Evolutionary conservation across 2,329 filamentous ascomycete genomes (phyloP).

Genomic region (Teratosphaeria viscida): DNA sequence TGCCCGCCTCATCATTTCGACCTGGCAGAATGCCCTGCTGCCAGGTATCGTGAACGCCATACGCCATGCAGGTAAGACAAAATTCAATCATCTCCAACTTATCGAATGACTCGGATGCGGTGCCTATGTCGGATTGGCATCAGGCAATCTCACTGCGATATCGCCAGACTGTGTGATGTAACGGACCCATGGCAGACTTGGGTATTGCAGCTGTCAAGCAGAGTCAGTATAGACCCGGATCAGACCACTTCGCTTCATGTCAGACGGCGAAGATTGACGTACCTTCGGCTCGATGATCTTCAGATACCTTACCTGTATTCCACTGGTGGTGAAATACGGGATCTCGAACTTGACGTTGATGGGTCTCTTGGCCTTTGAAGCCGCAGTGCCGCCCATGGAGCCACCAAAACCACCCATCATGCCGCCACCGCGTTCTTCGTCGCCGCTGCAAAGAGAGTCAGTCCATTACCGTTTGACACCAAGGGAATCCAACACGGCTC

Average conservation of each 20-base stretch:
- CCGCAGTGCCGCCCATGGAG: constrained; percentile 86
- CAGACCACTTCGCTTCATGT: not conserved
- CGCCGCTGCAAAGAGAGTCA: constrained; percentile 40
- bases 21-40: not conserved
- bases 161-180: constrained; percentile 98
- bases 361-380: constrained; percentile 89
- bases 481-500: not conserved
- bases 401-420: constrained; percentile 98
- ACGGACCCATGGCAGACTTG: constrained; percentile 90
- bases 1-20: not conserved
- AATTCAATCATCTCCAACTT: not conserved
- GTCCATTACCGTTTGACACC: not conserved
- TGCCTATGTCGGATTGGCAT: constrained; percentile 36
- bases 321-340: constrained; percentile 99
- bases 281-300: constrained; percentile 99
- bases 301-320: constrained; percentile 94
- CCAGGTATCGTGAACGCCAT: not conserved
- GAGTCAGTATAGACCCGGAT: constrained; percentile 8
- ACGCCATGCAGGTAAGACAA: not conserved
- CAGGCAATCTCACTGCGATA: constrained; percentile 89
- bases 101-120: not conserved
- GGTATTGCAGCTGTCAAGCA: constrained; percentile 76
- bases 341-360: constrained; percentile 99
- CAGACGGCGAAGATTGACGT: constrained; percentile 12
- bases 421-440: constrained; percentile 88